These are phyloP conservation scores for Ceratocystis colombiana DNA, from an alignment of 2,329 filamentous ascomycete genomes.

Conservation along the genomic window DNA sequence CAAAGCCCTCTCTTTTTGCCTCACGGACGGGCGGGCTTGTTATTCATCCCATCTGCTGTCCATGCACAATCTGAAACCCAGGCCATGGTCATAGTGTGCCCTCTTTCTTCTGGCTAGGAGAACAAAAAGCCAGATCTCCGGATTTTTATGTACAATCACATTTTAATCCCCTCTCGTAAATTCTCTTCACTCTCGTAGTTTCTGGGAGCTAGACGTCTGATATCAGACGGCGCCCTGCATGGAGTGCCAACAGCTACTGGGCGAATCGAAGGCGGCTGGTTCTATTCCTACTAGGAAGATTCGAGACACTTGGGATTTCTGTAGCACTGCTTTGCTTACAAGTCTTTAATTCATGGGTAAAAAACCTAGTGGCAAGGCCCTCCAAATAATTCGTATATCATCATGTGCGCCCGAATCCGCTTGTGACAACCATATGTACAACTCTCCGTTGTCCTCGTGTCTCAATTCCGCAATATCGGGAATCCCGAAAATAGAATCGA, in stretches of 20 bases:
- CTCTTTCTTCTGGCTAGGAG: background rate
- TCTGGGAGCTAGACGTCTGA: no score
- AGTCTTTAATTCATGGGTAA: conserved; percentile 11
- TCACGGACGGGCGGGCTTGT: background rate
- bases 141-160: background rate
- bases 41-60: conserved; percentile 10
- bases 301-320: background rate
- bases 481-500: no score
- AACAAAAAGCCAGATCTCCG: background rate
- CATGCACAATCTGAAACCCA: conserved; percentile 11
- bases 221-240: background rate
- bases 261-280: no score
- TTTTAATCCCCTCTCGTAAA: background rate
- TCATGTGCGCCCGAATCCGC: background rate
- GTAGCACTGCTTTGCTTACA: background rate
- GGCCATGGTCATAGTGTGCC: background rate
- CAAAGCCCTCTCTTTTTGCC: background rate
- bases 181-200: background rate
- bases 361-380: background rate
- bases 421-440: background rate
- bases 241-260: background rate
- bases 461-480: background rate
- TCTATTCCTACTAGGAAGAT: background rate
- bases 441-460: background rate
- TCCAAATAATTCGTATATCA: conserved; percentile 13